Conservation (phyloP, 2,329 filamentous ascomycete genomes). For the Trichoderma aggressivum region DNA sequence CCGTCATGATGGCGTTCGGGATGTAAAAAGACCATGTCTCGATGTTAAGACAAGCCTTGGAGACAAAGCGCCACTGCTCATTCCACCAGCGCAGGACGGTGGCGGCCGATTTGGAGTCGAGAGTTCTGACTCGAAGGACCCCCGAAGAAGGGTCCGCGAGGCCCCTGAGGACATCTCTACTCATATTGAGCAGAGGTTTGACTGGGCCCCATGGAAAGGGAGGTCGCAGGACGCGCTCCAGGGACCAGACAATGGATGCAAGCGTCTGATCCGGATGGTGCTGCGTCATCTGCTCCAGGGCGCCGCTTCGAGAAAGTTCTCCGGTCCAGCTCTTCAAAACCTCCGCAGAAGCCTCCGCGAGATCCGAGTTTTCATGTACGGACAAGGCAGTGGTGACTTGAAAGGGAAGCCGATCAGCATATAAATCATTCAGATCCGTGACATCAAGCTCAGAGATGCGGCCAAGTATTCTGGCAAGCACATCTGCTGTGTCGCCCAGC, state of each 20-base stretch:
- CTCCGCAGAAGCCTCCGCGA: slow-evolving; percentile 76
- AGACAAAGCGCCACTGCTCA: slow-evolving; percentile 76
- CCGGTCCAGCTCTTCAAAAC: slow-evolving; percentile 79
- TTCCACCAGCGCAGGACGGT: slow-evolving; percentile 78
- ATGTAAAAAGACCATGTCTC: slow-evolving; percentile 77
- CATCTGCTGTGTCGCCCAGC: slow-evolving; percentile 52
- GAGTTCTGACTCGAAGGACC: slow-evolving; percentile 50
- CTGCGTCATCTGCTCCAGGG: slow-evolving; percentile 39
- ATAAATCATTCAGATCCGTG: slow-evolving; percentile 65
- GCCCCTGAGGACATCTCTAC: slow-evolving; percentile 53
- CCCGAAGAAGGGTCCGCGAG: slow-evolving; percentile 56
- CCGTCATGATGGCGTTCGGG: slow-evolving; percentile 76
- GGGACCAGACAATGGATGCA: slow-evolving; percentile 42
- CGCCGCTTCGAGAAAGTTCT: slow-evolving; percentile 49
- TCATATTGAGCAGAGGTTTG: slow-evolving; percentile 54
- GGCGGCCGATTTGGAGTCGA: slow-evolving; percentile 60
- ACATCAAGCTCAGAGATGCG: slow-evolving; percentile 73
- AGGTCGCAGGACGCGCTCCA: slow-evolving; percentile 35
- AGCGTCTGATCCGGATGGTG: slow-evolving; percentile 40
- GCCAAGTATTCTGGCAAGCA: slow-evolving; percentile 72
- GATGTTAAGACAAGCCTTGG: slow-evolving; percentile 76
- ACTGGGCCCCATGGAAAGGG: slow-evolving; percentile 55
- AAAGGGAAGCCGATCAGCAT: slow-evolving; percentile 64
- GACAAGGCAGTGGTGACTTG: slow-evolving; percentile 74
- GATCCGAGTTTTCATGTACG: slow-evolving; percentile 73